Conservation (phyloP, 1,284 basidiomycete genomes). For the Cystobasidium sp. region DNA sequence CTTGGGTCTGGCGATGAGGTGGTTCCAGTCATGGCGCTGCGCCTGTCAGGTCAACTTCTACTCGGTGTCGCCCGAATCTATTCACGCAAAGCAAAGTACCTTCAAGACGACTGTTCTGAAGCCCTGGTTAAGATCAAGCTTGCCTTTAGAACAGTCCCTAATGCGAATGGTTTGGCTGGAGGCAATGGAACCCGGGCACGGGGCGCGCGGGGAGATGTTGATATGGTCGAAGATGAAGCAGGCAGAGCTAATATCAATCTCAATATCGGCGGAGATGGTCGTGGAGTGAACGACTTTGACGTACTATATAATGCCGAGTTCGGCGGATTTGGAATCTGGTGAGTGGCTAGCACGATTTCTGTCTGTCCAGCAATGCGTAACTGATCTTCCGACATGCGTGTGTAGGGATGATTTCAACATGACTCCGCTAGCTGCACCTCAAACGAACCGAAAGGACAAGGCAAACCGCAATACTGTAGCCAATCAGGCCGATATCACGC, state of each 20-base stretch:
- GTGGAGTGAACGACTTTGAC: constrained; percentile 42
- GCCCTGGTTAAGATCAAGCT: constrained; percentile 93
- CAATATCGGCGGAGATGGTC: constrained; percentile 26
- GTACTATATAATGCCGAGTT: constrained; percentile 44
- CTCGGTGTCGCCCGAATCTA: constrained; percentile 97
- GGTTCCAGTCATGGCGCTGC: constrained; percentile 75
- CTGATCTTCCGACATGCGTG: neutral
- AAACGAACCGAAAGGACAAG: constrained; percentile 6
- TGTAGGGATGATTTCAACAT: constrained; percentile 39
- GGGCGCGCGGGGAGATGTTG: constrained; percentile 33
- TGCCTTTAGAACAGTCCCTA: constrained; percentile 58
- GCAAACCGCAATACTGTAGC: constrained; percentile 23
- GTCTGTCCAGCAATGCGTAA: neutral
- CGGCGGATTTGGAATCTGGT: constrained; percentile 44
- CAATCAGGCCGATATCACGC: constrained; percentile 51
- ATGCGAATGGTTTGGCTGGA: constrained; percentile 9
- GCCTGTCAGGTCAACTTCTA: constrained; percentile 90
- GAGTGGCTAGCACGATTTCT: neutral
- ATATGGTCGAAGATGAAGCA: constrained; percentile 84
- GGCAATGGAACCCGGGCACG: constrained; percentile 17
- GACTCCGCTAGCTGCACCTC: constrained; percentile 18
- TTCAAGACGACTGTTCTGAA: constrained; percentile 96
- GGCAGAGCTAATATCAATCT: constrained; percentile 86
- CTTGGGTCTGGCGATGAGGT: constrained; percentile 46
- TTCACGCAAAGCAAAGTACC: constrained; percentile 94